A percentile compares a stretch with the other conserved stretches of the same genome.
Evolutionary conservation across 495 filamentous ascomycete species (phyloP).

Genomic region (Oidiodendron maius): DNA sequence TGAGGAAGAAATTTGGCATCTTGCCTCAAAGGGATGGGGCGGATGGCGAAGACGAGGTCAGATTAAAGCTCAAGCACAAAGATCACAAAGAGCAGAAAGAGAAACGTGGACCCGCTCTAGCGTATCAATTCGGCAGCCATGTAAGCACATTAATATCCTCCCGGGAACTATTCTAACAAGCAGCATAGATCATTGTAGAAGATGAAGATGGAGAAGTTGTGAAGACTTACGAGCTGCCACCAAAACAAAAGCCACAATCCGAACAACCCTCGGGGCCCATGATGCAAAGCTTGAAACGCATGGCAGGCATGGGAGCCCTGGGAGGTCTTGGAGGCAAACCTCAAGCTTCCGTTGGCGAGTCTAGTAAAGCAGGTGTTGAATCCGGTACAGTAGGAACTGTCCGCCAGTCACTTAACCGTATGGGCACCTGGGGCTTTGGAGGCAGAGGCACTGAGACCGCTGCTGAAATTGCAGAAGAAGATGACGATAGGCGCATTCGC

Average conservation of each 20-base stretch:
- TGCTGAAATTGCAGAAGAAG: conserved; percentile 37
- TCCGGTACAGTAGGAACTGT: not conserved
- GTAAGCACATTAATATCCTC: conserved; percentile 28
- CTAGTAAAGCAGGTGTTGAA: not conserved
- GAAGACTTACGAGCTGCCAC: conserved; percentile 90
- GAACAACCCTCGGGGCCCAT: conserved; percentile 3
- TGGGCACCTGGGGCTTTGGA: conserved; percentile 45
- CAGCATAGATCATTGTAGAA: conserved; percentile 79
- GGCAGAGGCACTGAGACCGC: conserved; percentile 27
- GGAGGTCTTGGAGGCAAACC: conserved; percentile 20
- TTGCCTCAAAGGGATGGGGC: conserved; percentile 18
- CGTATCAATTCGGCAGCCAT: conserved; percentile 93
- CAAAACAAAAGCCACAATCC: conserved; percentile 12
- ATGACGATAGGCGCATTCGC: conserved; percentile 74
- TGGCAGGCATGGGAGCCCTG: conserved; percentile 18
- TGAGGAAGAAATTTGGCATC: conserved; percentile 21
- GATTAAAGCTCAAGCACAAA: conserved; percentile 10
- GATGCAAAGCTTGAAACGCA: conserved; percentile 7
- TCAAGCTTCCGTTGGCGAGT: not conserved
- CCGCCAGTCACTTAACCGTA: conserved; percentile 18
- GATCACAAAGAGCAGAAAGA: conserved; percentile 16
- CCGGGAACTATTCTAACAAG: conserved; percentile 9
- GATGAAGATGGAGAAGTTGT: conserved; percentile 96
- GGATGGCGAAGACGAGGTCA: conserved; percentile 21
- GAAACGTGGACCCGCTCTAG: conserved; percentile 57